Base-by-base conservation (phyloP, 495 filamentous ascomycete genomes). In the Hamigera avellanea region DNA sequence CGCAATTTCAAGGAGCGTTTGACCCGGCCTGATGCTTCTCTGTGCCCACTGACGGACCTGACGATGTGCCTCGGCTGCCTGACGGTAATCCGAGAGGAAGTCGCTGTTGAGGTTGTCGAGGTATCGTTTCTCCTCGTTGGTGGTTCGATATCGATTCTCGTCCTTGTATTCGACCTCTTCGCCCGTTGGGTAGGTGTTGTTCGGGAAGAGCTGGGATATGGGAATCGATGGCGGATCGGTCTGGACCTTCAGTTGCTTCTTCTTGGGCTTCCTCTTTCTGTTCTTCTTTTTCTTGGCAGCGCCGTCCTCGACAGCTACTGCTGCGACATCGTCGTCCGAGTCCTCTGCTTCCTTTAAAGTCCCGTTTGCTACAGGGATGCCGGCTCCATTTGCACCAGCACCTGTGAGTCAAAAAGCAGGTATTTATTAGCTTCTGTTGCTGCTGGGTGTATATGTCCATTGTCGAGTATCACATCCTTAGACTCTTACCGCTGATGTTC, bases 31-130 rank as follows among this genome's bases (percentile, higher is more conserved):
- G 56, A 86, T 81, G 46, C 68, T 76, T 55, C 78, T 76, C 62
- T 84, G 80, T 8, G 78, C 85, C 69, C 78, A 86, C 49, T 82
- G 76, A 46, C 87, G 82, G 37, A 86, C 81, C 60, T 95, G 86
- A 33, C 87, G 80, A 50, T 95, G 87, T 8, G 81, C 73, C 59
- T 95, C 87, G 23, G 86, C 82, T 37, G 75, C 87, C 36, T 93
- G 75, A 43, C 87, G 81, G 52, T 93, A 93, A 49, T 95, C 86
- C 25, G 68, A 72, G 35, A 93, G 57, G 62, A 88, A 93, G 35
- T 89, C 83, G 49, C 73, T 81, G 61, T 88, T 78, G 62, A 87
- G 72, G 48, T 80, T 79, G 52, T 87, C 81, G 21, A 91, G 64
- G 48, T 91, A 83, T 37, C 86, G 76, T 62, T 88, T 84, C 66